Base-by-base conservation (phyloP, 768 basidiomycete species). In the Agaricus bisporus region DNA sequence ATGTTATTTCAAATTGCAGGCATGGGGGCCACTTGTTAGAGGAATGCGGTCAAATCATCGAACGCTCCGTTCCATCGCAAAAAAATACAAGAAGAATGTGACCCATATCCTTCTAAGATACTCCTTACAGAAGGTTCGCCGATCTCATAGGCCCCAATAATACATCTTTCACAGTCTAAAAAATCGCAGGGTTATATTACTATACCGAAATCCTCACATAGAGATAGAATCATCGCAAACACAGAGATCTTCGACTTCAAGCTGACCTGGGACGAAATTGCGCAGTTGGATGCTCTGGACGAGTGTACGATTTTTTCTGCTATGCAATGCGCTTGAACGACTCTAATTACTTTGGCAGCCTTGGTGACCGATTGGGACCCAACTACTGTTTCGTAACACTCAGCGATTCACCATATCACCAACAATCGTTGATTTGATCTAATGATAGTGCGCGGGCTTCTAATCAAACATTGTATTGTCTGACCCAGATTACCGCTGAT, bases 1-100 rank as follows among this genome's bases (percentile, higher is more conserved):
- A 28, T 41, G 38, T 6, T 7, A 4, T n/a, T 32, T 48, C 36
- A 25, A 20, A 32, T 8, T n/a, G 25, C n/a, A 85, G 81, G 86
- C 86, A 5, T 90, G 87, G 86, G 86, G 74, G 8, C 85, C 86
- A 4, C 75, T 90, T 5, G 86, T 81, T 15, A 74, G 86, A 18
- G 84, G 79, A 10, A 70, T 81, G 65, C 75, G 82, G 43, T 86
- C 91, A 82, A 35, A 68, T 17, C 79, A 86, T 66, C 77, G 81
- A 17, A 66, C 67, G 9, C 70, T 89, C 57, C 63, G 42, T 64
- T 22, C 62, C 62, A 29, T 68, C 82, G 75, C 78, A 5, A 59
- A 73, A 39, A 83, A 80, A 64, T 82, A 87, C 63, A 61, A 65
- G 37, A 88, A 81, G 60, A 63, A 71, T 43, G 70, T 77, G n/a